These are phyloP conservation scores for Arthrocladium fulminans DNA, from an alignment of 2,329 filamentous ascomycete genomes.

Conservation along the genomic window DNA sequence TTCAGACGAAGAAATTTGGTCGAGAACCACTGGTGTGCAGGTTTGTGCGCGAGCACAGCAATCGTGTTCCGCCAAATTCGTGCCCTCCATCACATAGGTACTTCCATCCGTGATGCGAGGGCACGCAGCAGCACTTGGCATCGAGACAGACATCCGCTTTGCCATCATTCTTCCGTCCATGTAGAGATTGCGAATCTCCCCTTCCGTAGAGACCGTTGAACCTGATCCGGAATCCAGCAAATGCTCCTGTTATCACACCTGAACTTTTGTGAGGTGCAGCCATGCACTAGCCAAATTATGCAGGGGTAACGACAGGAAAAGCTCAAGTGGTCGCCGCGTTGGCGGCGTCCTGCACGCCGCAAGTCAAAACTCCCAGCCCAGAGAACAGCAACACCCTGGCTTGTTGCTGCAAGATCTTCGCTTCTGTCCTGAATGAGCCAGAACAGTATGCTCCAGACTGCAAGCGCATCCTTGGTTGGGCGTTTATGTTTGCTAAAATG, in stretches of 20 bases:
- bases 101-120: not conserved
- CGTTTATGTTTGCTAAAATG: not conserved
- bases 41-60: too few relatives aligned
- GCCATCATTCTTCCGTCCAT: slow-evolving; percentile 5
- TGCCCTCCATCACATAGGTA: not conserved
- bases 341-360: not conserved
- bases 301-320: not conserved
- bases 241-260: too few relatives aligned
- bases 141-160: not conserved
- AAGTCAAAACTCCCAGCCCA: not conserved
- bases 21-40: too few relatives aligned
- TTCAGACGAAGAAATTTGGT: not conserved
- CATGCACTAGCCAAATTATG: not conserved
- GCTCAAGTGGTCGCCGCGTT: not conserved
- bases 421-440: not conserved
- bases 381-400: not conserved
- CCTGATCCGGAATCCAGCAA: too few relatives aligned
- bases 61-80: not conserved
- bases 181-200: slow-evolving; percentile 10
- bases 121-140: slow-evolving; percentile 6
- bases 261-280: not conserved
- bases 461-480: not conserved
- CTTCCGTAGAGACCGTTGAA: not conserved
- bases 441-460: not conserved
- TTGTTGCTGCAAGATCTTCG: not conserved